A percentile compares a stretch with the other conserved stretches of the same genome.
phyloP scores from a whole-genome alignment of 2,329 filamentous ascomycete genomes.

The Xylariales sp. region DNA sequence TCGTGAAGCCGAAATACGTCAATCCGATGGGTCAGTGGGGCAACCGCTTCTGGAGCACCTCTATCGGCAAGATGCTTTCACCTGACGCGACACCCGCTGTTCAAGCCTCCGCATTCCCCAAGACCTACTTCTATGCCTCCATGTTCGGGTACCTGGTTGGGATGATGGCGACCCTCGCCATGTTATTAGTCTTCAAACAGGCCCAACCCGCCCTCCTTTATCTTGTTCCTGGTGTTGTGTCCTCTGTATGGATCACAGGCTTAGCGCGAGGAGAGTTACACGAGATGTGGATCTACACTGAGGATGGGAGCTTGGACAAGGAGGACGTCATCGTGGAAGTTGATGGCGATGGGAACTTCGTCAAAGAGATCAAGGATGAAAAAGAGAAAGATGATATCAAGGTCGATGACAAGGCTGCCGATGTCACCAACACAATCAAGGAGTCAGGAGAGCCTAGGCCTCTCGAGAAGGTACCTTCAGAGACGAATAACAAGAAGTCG shows the following conservation, averaged over 20 bases:
- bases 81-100: slow-evolving; percentile 28
- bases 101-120: slow-evolving; percentile 58
- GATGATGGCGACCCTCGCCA: slow-evolving; percentile 69
- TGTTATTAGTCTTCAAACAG: slow-evolving; percentile 73
- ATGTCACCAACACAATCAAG: too few relatives aligned
- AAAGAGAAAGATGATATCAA: slow-evolving; percentile 31
- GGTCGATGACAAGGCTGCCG: slow-evolving; percentile 18
- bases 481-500: too few relatives aligned
- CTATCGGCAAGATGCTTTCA: slow-evolving; percentile 21
- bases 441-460: too few relatives aligned
- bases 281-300: slow-evolving; percentile 78
- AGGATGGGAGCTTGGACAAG: slow-evolving; percentile 58
- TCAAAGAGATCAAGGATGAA: slow-evolving; percentile 35
- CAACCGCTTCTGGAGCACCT: slow-evolving; percentile 71
- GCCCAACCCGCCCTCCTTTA: slow-evolving; percentile 90
- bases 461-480: too few relatives aligned
- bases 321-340: slow-evolving; percentile 52
- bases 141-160: slow-evolving; percentile 73
- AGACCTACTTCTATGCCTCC: slow-evolving; percentile 79
- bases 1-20: slow-evolving; percentile 48
- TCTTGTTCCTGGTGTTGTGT: slow-evolving; percentile 80
- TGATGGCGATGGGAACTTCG: slow-evolving; percentile 41
- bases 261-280: slow-evolving; percentile 64
- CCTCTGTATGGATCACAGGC: slow-evolving; percentile 71
- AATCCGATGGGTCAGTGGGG: slow-evolving; percentile 73